Conservation (phyloP, 208 protist species). For the Naegleria gruberi region DNA sequence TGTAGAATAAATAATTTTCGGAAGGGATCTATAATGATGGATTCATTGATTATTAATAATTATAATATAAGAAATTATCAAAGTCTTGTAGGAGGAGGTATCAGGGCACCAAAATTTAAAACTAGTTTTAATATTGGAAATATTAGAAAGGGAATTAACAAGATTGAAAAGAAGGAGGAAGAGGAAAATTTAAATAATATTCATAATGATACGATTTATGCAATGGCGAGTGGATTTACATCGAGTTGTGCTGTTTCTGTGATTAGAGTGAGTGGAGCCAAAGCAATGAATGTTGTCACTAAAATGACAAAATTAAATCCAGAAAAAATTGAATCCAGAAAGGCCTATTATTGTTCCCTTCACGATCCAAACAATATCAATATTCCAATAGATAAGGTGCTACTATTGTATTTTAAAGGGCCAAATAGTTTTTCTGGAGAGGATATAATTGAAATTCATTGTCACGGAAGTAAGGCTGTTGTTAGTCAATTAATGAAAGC, state of each 20-base stretch:
- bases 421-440: constrained; percentile 60
- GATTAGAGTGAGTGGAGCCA: not conserved
- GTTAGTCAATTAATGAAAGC: constrained; percentile 39
- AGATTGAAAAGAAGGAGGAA: not conserved
- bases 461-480: constrained; percentile 57
- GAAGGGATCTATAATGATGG: too few species aligned
- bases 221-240: not conserved
- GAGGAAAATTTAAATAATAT: not conserved
- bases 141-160: not conserved
- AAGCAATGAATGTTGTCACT: not conserved
- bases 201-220: not conserved
- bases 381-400: constrained; percentile 5
- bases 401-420: constrained; percentile 20
- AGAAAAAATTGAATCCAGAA: not conserved
- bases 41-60: too few species aligned
- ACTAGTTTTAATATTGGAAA: not conserved
- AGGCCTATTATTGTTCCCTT: not conserved
- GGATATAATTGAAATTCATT: constrained; percentile 61
- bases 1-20: too few species aligned
- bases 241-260: not conserved
- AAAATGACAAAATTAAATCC: not conserved
- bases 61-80: too few species aligned
- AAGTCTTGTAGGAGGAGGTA: not conserved
- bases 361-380: not conserved
- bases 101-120: not conserved